phyloP scores from a whole-genome alignment of 345 rosid species.

The Eucalyptus polyanthemos region DNA sequence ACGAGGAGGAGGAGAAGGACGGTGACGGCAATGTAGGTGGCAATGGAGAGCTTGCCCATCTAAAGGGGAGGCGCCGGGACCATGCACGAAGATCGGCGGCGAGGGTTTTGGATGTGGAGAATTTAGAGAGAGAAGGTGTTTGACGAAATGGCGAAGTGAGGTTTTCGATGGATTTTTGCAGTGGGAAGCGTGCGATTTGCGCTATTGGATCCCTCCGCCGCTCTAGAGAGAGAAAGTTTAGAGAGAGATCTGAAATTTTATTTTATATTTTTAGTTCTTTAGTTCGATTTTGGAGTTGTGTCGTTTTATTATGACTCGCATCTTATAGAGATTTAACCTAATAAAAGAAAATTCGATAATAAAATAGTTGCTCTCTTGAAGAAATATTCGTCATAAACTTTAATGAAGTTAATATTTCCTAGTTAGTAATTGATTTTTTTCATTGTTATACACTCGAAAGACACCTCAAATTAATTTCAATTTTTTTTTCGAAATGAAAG shows the following conservation, averaged over 20 bases:
- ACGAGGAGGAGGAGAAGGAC: constrained; percentile 37
- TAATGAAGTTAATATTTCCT: neutral
- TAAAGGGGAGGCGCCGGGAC: neutral
- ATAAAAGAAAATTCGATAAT: neutral
- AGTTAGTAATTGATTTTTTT: no score
- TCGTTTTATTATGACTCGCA: neutral
- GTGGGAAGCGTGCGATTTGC: neutral
- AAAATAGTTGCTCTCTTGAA: neutral
- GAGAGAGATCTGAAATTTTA: neutral
- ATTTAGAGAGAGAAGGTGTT: neutral
- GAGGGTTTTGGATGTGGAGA: neutral
- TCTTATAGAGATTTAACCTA: neutral
- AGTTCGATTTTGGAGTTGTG: neutral
- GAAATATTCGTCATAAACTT: neutral
- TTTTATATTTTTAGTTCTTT: neutral
- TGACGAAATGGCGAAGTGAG: neutral
- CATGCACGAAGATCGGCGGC: neutral
- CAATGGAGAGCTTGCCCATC: constrained; percentile 30
- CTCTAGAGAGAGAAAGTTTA: neutral
- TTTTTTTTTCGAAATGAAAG: no score
- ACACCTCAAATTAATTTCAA: no score
- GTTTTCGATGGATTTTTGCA: neutral
- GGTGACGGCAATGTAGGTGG: constrained; percentile 32
- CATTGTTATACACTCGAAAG: no score
- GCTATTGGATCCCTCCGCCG: neutral